Evolutionary conservation across 2,329 filamentous ascomycete species (phyloP), one percentile per base, ranked within the genome.

Genomic region (Escovopsis sp.): DNA sequence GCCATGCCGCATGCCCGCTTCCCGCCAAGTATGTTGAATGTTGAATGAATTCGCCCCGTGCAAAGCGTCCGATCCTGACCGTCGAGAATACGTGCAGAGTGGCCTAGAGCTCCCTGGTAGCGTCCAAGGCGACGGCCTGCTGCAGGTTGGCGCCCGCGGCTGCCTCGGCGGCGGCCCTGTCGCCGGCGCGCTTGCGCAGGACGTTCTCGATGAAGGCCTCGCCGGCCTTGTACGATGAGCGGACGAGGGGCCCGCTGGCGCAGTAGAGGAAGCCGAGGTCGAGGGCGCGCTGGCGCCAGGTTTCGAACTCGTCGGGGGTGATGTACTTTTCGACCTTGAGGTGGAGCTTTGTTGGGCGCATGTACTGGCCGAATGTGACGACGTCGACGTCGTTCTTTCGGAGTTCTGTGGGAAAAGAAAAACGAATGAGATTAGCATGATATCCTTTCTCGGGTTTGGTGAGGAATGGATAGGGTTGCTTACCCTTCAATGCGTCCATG

Each of bases 161-260:
- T 39, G 56, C 49, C 24, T 48, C 50, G 3, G 50, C 49, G 41
- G 57, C 50, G 25, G 50, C 51, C 48, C 62, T 68, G 47, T 64
- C 62, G 15, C 65, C 68, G 1, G 68, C 72, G 39, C 86, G 71
- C 75, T 94, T 94, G 64, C 85, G 84, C 45, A 98, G 66, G 15
- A 98, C 89, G 53, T 98, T 98, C 71, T 98, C 91, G 52, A 98
- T 98, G 58, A 98, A 98, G 1, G 87, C 86, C 67, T 98, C 91
- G 32, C 91, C 91, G 2, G 91, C 91, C 70, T 98, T 98, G 68
- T 98, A 98, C 37, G 84, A 93, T 51, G 87, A 94, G 45, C 91
- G 76, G 20, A 98, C 89, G 38, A 98, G 68, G 2, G 91, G 91
- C 0, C 91, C 91, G 44, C 84, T 91, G 12, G 91, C 91, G 59